Evolutionary conservation across 495 filamentous ascomycete genomes (phyloP).

Genomic region (Jackrogersella minutella): DNA sequence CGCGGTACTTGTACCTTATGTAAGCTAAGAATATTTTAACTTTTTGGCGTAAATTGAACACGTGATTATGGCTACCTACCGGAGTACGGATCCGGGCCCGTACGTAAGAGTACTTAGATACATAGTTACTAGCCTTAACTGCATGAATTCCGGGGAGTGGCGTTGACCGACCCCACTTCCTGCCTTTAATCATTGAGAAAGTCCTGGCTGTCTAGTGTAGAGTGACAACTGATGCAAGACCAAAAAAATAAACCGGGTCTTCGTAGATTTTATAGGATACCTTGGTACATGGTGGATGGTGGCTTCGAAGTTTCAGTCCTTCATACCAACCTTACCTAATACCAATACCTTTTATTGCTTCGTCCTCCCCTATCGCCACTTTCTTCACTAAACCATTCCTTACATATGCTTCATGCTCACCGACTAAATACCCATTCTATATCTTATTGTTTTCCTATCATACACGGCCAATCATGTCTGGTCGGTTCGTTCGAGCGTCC

Average conservation of each 20-base stretch:
- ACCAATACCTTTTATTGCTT: constrained; percentile 27
- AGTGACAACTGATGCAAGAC: too few relatives aligned
- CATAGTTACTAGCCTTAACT: too few relatives aligned
- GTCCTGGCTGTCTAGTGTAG: too few relatives aligned
- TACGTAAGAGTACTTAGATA: too few relatives aligned
- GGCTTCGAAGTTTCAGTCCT: constrained; percentile 8
- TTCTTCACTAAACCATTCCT: constrained; percentile 9
- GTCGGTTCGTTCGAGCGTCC: constrained; percentile 96
- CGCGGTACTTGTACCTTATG: constrained; percentile 22
- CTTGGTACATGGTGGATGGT: too few relatives aligned
- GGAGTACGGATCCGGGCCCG: too few relatives aligned
- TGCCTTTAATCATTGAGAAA: too few relatives aligned
- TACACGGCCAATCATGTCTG: constrained; percentile 71
- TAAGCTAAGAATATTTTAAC: constrained; percentile 1
- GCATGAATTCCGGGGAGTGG: too few relatives aligned
- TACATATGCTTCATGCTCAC: constrained; percentile 3
- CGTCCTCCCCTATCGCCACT: constrained; percentile 26
- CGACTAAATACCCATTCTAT: not conserved
- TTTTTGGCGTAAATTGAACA: constrained; percentile 29
- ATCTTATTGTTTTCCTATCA: constrained; percentile 17
- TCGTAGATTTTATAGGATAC: not conserved
- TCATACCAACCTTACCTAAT: constrained; percentile 26
- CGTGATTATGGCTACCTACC: constrained; percentile 19
- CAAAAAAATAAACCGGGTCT: not conserved
- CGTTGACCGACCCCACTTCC: too few relatives aligned